Evolutionary conservation across 2,329 filamentous ascomycete genomes (phyloP).

Genomic region (Trichoderma semiorbis): DNA sequence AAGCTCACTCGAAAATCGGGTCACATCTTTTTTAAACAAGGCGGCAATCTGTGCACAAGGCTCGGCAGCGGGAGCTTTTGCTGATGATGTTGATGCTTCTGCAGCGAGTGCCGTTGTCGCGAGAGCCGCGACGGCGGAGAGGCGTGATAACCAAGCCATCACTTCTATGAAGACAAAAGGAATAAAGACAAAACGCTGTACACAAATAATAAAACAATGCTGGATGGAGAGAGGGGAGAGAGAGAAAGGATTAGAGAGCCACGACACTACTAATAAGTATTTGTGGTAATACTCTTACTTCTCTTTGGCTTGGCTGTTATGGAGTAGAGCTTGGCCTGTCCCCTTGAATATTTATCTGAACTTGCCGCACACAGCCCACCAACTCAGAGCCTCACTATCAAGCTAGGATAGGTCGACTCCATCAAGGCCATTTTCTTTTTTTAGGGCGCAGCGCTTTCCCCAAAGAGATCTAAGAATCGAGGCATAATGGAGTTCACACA

Average conservation of each 20-base stretch:
- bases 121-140: neutral
- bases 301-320: neutral
- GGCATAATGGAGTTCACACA: neutral
- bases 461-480: neutral
- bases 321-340: neutral
- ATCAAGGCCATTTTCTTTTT: neutral
- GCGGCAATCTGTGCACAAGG: constrained; percentile 4
- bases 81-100: neutral
- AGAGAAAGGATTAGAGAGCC: neutral
- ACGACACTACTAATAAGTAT: neutral
- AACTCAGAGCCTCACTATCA: neutral
- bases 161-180: neutral
- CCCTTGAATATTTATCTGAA: neutral
- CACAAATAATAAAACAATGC: neutral
- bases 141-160: constrained; percentile 10
- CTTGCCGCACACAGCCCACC: neutral
- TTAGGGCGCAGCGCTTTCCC: neutral
- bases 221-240: neutral
- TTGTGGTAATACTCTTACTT: neutral
- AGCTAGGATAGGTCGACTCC: neutral
- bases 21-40: neutral
- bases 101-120: neutral
- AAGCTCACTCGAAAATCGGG: neutral
- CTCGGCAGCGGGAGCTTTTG: neutral
- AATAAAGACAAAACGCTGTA: neutral